phyloP scores from a whole-genome alignment of 352 stramenopile species.

The Phytopythium oedochilum region DNA sequence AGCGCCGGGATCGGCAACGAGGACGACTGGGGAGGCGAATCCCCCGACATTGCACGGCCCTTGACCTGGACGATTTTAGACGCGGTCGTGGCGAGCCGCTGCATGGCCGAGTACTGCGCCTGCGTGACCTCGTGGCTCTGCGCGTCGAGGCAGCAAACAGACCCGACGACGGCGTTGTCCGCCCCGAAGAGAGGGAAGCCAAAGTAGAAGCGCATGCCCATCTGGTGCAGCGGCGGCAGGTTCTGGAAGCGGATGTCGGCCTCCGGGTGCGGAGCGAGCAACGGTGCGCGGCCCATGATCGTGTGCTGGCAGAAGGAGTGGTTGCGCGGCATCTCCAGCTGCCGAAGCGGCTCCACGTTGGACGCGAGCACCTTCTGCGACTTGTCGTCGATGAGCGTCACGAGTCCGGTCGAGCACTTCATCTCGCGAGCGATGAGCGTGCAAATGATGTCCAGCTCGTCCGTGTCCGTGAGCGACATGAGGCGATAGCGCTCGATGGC shows the following conservation, averaged over 20 bases:
- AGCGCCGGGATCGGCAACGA: not conserved
- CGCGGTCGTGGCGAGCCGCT: conserved; percentile 35
- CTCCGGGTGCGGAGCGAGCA: conserved; percentile 48
- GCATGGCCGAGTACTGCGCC: conserved; percentile 38
- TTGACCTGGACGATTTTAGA: conserved; percentile 25
- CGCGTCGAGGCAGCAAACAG: conserved; percentile 46
- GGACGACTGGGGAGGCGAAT: not conserved
- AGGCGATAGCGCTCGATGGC: conserved; percentile 22
- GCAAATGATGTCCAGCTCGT: conserved; percentile 54
- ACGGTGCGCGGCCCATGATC: conserved; percentile 39
- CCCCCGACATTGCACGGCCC: not conserved
- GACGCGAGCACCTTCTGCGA: conserved; percentile 39
- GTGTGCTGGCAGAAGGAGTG: conserved; percentile 53
- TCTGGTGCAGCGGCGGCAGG: conserved; percentile 15
- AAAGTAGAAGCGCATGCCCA: conserved; percentile 47
- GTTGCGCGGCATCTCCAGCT: conserved; percentile 27
- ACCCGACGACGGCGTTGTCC: conserved; percentile 32
- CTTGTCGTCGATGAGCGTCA: conserved; percentile 40
- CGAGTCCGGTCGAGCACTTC: conserved; percentile 28
- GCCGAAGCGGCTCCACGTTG: conserved; percentile 18
- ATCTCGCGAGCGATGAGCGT: conserved; percentile 30
- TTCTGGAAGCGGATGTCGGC: conserved; percentile 47
- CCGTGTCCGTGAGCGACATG: conserved; percentile 21
- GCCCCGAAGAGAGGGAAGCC: conserved; percentile 41
- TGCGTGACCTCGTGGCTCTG: conserved; percentile 34